A percentile compares a stretch with the other conserved stretches of the same genome.
These are phyloP conservation scores for Pelargonium australe DNA, from an alignment of 441 rosid genomes.

Conservation along the genomic window DNA sequence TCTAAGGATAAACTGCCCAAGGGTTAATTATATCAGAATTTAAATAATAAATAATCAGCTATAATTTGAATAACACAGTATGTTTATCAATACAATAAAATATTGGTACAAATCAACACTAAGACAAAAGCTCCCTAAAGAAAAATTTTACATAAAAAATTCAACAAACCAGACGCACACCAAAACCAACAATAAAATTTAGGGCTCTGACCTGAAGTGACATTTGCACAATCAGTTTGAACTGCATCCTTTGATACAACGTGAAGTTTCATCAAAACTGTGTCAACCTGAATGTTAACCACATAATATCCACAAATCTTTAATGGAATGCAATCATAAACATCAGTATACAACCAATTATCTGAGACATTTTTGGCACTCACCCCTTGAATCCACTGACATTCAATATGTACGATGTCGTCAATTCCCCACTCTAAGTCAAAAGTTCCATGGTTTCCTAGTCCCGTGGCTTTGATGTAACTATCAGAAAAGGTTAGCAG, in stretches of 20 bases:
- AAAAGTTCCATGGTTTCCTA: constrained; percentile 35
- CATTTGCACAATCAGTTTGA: constrained; percentile 33
- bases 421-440: constrained; percentile 53
- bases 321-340: constrained; percentile 18
- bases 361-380: constrained; percentile 25
- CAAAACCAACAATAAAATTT: constrained; percentile 10
- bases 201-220: constrained; percentile 41
- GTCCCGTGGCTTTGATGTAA: constrained; percentile 50
- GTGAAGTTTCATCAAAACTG: constrained; percentile 47
- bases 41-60: neutral
- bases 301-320: constrained; percentile 15
- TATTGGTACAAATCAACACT: constrained; percentile 6
- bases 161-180: constrained; percentile 10
- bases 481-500: constrained; percentile 47
- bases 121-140: constrained; percentile 5
- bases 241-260: constrained; percentile 40
- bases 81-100: constrained; percentile 13
- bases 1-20: neutral
- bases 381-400: constrained; percentile 62
- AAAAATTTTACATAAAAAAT: constrained; percentile 2
- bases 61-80: neutral
- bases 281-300: constrained; percentile 44
- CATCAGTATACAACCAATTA: constrained; percentile 14
- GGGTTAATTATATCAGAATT: constrained; percentile 1
- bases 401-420: constrained; percentile 58